Base-by-base conservation (phyloP, 2,329 filamentous ascomycete genomes). In the Phyllosticta capitalensis region DNA sequence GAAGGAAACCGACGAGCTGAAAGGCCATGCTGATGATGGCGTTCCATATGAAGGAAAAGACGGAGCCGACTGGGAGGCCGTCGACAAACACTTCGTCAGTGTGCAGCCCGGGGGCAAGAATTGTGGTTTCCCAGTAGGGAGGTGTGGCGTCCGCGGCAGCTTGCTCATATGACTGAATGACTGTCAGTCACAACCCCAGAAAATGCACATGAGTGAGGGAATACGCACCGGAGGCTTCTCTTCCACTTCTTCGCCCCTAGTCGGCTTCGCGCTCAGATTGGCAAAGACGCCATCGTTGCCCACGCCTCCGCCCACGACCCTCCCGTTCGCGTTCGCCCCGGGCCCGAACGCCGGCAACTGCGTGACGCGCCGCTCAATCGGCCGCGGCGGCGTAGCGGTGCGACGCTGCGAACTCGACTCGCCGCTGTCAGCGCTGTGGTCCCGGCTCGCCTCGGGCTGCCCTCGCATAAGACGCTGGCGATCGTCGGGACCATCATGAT, bases 71-170 rank as follows among this genome's bases (percentile, higher is more conserved):
- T 2, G 95, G 91, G 69, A 99, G 87, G 67, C 94, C 94, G 71
- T 99, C 94, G 60, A 99, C 89, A 69, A 94, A 99, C 54, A 99
- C 92, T 73, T 99, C 94, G 70, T 97, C 92, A 48, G 86, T 84
- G n/a, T 88, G 89, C 64, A 94, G 84, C 59, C 92, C 94, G 0
- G 94, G 94, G 0, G 92, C 92, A 56, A 99, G 83, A 64, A 99
- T 96, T 0, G 94, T 97, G 5, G 94, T 99, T 78, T 99, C 94
- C 94, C 94, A 99, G 75, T 99, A 99, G 0, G 94, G 94, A 1
- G 94, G 94, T 54, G 94, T 94, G 22, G 91, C 88, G 73, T 99
- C 94, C 50, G 92, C 92, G 2, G 94, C 94, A 17, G 94, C 94
- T 83, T 97, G 92, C 80, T 99, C 94, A 73, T 99, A 99, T 38